A percentile compares a stretch with the other conserved stretches of the same genome.
Conservation (phyloP, 2,329 filamentous ascomycete genomes). For the Tetracladium maxilliforme region DNA sequence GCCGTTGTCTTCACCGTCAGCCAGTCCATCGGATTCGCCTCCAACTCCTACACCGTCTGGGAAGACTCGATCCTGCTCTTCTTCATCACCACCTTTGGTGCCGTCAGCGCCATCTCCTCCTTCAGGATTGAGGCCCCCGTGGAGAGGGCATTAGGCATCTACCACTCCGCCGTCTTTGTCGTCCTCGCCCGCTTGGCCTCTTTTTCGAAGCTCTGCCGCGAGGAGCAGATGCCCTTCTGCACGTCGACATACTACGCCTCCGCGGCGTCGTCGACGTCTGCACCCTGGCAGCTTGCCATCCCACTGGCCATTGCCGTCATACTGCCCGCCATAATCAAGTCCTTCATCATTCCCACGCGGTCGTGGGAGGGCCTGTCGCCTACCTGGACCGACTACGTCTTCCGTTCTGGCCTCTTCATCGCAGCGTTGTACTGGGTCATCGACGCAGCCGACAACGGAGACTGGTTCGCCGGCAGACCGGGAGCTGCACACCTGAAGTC, state of each 20-base stretch:
- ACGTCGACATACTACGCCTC: constrained; percentile 92
- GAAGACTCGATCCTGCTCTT: constrained; percentile 91
- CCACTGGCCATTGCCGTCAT: constrained; percentile 59
- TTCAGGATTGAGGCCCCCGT: constrained; percentile 52
- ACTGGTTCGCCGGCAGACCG: constrained; percentile 54
- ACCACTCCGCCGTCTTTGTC: constrained; percentile 76
- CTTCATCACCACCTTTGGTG: constrained; percentile 77
- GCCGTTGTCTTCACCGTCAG: constrained; percentile 67
- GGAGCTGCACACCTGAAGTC: constrained; percentile 53
- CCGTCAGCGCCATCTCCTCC: constrained; percentile 60
- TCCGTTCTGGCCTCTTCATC: constrained; percentile 63
- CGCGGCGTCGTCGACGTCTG: constrained; percentile 79
- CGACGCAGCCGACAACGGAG: constrained; percentile 74
- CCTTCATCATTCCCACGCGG: constrained; percentile 66
- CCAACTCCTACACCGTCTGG: constrained; percentile 98
- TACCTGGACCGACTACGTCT: constrained; percentile 67
- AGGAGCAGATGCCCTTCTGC: constrained; percentile 98
- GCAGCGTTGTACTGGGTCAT: constrained; percentile 76
- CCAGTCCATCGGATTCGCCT: constrained; percentile 86
- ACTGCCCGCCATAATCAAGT: constrained; percentile 62
- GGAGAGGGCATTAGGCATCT: constrained; percentile 63
- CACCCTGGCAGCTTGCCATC: constrained; percentile 74
- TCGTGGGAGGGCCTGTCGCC: constrained; percentile 81
- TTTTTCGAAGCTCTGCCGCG: constrained; percentile 81
- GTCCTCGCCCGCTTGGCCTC: constrained; percentile 67